Evolutionary conservation across 1,284 basidiomycete genomes (phyloP).

Genomic region (Leccinum subfulvum): DNA sequence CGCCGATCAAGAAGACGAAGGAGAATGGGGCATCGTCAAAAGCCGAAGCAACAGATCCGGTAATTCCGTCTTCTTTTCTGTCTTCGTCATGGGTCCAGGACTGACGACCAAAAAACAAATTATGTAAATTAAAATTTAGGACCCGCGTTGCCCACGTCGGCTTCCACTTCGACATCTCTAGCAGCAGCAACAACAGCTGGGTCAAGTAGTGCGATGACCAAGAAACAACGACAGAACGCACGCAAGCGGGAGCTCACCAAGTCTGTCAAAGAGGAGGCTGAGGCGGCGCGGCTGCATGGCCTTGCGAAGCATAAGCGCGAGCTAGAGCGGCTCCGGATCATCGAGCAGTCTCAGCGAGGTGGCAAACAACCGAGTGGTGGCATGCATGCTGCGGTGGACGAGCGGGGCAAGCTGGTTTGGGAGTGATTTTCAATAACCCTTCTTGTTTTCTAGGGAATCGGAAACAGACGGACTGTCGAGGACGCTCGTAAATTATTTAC

Average conservation of each 20-base stretch:
- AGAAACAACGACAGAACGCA: slow-evolving; percentile 70
- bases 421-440: slow-evolving; percentile 35
- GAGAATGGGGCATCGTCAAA: slow-evolving; percentile 71
- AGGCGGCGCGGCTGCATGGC: slow-evolving; percentile 48
- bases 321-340: slow-evolving; percentile 53
- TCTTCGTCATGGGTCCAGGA: neutral
- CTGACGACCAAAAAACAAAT: neutral
- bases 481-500: slow-evolving; percentile 25
- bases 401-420: slow-evolving; percentile 55
- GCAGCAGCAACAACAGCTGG: slow-evolving; percentile 37
- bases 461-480: neutral
- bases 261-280: slow-evolving; percentile 53
- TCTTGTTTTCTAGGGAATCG: neutral
- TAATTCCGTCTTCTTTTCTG: slow-evolving; percentile 30
- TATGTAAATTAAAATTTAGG: slow-evolving; percentile 9
- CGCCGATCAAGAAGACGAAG: slow-evolving; percentile 49
- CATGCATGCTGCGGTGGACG: slow-evolving; percentile 52
- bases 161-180: slow-evolving; percentile 21
- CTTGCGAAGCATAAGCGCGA: slow-evolving; percentile 62
- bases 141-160: slow-evolving; percentile 14
- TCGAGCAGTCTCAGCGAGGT: slow-evolving; percentile 42
- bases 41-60: slow-evolving; percentile 45
- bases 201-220: slow-evolving; percentile 38
- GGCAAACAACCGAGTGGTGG: slow-evolving; percentile 47
- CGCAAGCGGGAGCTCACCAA: slow-evolving; percentile 58